Percentiles rank a stretch among this genome's conserved stretches.
These are phyloP conservation scores for Voacanga thouarsii DNA, from an alignment of 257 asterid genomes.

Conservation along the genomic window DNA sequence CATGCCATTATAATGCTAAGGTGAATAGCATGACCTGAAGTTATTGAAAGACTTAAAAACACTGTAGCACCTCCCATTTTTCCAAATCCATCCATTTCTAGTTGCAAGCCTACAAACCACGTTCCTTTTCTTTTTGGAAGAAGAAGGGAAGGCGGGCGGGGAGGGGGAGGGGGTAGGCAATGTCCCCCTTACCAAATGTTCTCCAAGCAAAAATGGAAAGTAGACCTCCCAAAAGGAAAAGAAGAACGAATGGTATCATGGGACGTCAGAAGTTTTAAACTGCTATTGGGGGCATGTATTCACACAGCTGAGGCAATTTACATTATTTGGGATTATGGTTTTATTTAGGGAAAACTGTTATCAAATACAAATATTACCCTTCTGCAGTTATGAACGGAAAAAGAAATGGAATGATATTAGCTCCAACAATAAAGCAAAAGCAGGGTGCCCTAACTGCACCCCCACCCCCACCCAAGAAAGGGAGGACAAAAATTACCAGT, in stretches of 20 bases:
- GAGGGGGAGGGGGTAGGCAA: too few species aligned
- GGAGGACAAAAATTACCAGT: not conserved
- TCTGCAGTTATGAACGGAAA: not conserved
- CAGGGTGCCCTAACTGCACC: not conserved
- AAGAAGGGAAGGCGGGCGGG: too few species aligned
- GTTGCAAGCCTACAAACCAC: not conserved
- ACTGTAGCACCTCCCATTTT: not conserved
- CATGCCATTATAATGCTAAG: not conserved
- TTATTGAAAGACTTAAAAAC: not conserved
- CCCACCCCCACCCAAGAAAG: not conserved
- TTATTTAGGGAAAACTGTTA: not conserved
- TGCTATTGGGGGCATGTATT: not conserved
- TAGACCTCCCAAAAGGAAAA: too few species aligned
- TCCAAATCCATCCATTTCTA: not conserved
- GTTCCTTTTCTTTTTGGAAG: not conserved
- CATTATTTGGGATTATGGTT: not conserved
- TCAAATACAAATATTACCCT: not conserved
- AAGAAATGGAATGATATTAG: not conserved
- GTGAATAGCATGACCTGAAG: too few species aligned
- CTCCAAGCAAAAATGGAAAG: too few species aligned
- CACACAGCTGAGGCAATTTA: not conserved
- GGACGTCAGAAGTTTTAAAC: not conserved
- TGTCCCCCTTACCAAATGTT: not conserved
- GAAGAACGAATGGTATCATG: not conserved
- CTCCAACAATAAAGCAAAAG: not conserved